Base-by-base conservation (phyloP, 2,329 filamentous ascomycete genomes). In the Knufia fluminis region DNA sequence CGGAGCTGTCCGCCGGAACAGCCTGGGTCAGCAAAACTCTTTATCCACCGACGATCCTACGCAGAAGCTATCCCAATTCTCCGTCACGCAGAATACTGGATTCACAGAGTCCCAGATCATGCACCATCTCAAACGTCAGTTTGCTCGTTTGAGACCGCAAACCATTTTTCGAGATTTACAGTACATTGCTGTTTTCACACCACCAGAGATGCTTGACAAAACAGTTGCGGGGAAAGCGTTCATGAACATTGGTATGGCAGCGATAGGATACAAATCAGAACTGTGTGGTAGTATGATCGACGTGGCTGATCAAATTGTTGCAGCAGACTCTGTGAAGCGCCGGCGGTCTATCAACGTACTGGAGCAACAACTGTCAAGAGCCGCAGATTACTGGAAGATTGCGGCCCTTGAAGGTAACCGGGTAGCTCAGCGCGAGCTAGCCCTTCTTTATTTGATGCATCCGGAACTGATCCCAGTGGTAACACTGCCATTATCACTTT, bases 321-420 rank as follows among this genome's bases (percentile, higher is more conserved):
- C 76, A 65, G 70, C 83, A 47, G 68, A 72, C 52, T 63, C 70
- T 12, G 67, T 61, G 51, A 59, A 58, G 41, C 54, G 58, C 20
- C 60, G 61, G n/a, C 33, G 33, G 31, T 54, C 60, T 19, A 58
- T 61, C 1, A 54, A 61, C 3, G 60, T 61, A 32, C 57, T 64
- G 54, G 77, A 81, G 41, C 83, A 87, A 66, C 80, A 77, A 50
- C 79, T 92, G 62, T 75, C 80, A 38, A 88, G 96, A 63, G 91
- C 89, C 0, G 90, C 86, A 2, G 80, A 78, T 57, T 92, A 97
- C 82, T 88, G 87, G 75, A 85, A 87, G 54, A 92, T 96, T 62
- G 91, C 90, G 1, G 92, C 92, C 14, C 92, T 90, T 64, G 92
- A 98, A 68, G 90, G 91, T 33, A 81, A 90, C 53, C 77, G 89